Evolutionary conservation across 2,329 filamentous ascomycete species (phyloP).

Genomic region (Tolypocladium guangdongense): DNA sequence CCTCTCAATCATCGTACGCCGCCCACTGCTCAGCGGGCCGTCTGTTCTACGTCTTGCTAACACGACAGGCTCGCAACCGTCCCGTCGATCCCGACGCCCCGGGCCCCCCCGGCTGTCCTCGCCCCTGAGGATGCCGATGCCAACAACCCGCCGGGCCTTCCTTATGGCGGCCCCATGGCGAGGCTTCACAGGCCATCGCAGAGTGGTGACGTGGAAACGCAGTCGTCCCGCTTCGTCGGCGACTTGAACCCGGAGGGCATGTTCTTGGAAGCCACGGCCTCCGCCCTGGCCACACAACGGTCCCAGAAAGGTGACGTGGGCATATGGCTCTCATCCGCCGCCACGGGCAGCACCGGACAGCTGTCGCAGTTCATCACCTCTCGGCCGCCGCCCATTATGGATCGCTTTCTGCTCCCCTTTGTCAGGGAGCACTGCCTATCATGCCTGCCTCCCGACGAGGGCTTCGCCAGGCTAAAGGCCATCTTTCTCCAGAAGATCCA

Average conservation of each 20-base stretch:
- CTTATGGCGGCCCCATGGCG: neutral
- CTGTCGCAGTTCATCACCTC: slow-evolving; percentile 26
- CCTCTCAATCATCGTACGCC: slow-evolving; percentile 20
- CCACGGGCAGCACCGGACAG: slow-evolving; percentile 13
- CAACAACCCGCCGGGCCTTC: neutral
- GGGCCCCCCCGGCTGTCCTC: neutral
- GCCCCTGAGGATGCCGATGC: neutral
- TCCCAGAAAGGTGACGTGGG: slow-evolving; percentile 43
- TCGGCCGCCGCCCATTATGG: slow-evolving; percentile 26
- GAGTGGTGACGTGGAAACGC: slow-evolving; percentile 3
- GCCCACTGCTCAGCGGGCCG: neutral
- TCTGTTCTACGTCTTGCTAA: neutral
- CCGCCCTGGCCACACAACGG: slow-evolving; percentile 17
- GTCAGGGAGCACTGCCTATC: slow-evolving; percentile 34
- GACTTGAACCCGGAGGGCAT: slow-evolving; percentile 50
- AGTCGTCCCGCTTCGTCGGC: slow-evolving; percentile 40
- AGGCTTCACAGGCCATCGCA: neutral
- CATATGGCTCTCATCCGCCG: slow-evolving; percentile 36
- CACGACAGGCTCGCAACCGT: neutral
- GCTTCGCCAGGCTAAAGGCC: slow-evolving; percentile 32
- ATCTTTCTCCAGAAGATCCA: slow-evolving; percentile 43
- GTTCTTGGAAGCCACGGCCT: slow-evolving; percentile 42
- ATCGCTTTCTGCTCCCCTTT: slow-evolving; percentile 29
- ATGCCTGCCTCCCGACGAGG: slow-evolving; percentile 34
- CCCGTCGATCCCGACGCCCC: neutral